A percentile compares a stretch with the other conserved stretches of the same genome.
Conservation (phyloP, 257 asterid species). For the Primulina huaijiensis region DNA sequence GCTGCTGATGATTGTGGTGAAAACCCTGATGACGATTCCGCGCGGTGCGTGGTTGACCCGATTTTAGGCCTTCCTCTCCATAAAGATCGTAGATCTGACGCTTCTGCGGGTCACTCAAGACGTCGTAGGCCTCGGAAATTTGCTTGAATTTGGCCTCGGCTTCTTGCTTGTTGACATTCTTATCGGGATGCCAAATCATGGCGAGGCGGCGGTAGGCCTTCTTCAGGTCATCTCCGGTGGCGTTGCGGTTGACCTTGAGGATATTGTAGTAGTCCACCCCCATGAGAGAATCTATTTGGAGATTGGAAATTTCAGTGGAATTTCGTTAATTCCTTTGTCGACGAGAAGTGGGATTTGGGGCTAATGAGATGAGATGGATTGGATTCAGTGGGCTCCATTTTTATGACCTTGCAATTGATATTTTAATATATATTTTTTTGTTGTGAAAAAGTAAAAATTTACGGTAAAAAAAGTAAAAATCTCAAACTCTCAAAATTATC, state of each 20-base stretch:
- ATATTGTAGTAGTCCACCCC: slow-evolving; percentile 97
- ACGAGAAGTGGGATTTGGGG: not conserved
- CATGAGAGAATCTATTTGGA: slow-evolving; percentile 29
- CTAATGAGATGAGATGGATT: too few species aligned
- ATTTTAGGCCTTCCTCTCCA: slow-evolving; percentile 91
- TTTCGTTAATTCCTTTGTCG: not conserved
- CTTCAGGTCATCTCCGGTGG: slow-evolving; percentile 83
- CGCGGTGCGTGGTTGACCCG: slow-evolving; percentile 61
- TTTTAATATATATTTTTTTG: too few species aligned
- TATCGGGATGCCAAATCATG: slow-evolving; percentile 99
- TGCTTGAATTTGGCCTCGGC: slow-evolving; percentile 96
- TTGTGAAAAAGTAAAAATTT: too few species aligned
- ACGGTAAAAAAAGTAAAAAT: too few species aligned
- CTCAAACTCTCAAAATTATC: too few species aligned
- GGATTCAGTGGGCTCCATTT: not conserved
- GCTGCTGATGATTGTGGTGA: slow-evolving; percentile 43
- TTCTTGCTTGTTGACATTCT: slow-evolving; percentile 70
- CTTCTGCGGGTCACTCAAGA: slow-evolving; percentile 92
- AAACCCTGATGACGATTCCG: slow-evolving; percentile 29
- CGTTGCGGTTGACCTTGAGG: slow-evolving; percentile 88
- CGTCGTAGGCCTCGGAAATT: slow-evolving; percentile 94
- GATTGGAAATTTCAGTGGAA: not conserved
- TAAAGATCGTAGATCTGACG: slow-evolving; percentile 99
- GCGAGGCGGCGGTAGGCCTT: slow-evolving; percentile 84
- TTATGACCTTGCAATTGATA: too few species aligned